phyloP scores from a whole-genome alignment of 1,139 yeast genomes.

The Geotrichum candidum region DNA sequence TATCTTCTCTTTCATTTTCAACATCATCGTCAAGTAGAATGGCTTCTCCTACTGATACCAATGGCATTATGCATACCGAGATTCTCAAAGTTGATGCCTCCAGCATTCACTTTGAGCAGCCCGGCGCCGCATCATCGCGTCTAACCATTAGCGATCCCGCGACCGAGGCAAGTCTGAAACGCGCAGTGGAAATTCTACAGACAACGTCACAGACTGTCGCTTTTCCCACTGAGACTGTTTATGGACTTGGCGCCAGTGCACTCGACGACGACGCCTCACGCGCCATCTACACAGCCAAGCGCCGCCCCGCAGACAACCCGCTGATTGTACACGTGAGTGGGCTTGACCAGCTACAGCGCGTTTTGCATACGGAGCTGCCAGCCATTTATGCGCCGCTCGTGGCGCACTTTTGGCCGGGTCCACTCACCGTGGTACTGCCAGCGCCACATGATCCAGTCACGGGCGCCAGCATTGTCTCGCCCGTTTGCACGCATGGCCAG shows the following conservation, averaged over 20 bases:
- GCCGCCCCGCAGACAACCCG: conserved; percentile 93
- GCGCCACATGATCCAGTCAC: conserved; percentile 33
- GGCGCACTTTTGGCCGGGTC: conserved; percentile 88
- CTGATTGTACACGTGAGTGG: conserved; percentile 85
- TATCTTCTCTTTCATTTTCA: not conserved
- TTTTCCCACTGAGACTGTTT: conserved; percentile 95
- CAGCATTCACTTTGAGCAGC: conserved; percentile 37
- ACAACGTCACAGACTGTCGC: conserved; percentile 63
- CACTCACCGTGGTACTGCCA: conserved; percentile 80
- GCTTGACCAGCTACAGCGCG: conserved; percentile 57
- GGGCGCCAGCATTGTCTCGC: conserved; percentile 51
- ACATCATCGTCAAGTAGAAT: not conserved
- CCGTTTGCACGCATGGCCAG: conserved; percentile 77
- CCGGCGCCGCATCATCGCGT: conserved; percentile 24
- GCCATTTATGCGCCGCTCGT: conserved; percentile 56
- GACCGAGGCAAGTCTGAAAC: conserved; percentile 37
- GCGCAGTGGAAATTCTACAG: conserved; percentile 55
- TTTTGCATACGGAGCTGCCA: conserved; percentile 57
- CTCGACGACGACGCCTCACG: conserved; percentile 64
- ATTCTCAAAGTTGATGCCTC: conserved; percentile 43
- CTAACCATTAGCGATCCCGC: conserved; percentile 4
- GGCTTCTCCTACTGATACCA: not conserved
- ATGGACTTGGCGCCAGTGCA: conserved; percentile 90
- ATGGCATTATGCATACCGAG: conserved; percentile 31
- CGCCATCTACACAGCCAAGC: conserved; percentile 78